Conservation (phyloP, 2,329 filamentous ascomycete genomes). For the Aspergillus uvarum region DNA sequence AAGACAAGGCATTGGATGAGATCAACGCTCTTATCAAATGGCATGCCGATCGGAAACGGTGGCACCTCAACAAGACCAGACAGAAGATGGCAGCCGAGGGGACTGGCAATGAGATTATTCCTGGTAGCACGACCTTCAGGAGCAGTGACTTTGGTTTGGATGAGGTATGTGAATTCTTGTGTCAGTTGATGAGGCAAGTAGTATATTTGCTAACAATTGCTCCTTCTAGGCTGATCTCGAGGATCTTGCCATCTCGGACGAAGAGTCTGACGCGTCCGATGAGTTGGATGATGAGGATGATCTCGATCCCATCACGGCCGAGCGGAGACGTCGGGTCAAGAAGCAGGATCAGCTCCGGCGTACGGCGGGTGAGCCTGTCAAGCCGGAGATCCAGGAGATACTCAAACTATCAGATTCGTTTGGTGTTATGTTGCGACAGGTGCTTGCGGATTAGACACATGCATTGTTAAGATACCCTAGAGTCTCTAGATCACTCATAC, state of each 20-base stretch:
- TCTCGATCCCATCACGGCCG: constrained; percentile 81
- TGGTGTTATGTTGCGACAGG: constrained; percentile 74
- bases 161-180: constrained; percentile 52
- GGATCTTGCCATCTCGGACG: constrained; percentile 79
- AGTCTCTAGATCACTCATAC: constrained; percentile 9
- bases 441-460: constrained; percentile 66
- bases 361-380: constrained; percentile 78
- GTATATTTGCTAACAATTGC: neutral
- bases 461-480: constrained; percentile 19
- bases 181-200: neutral
- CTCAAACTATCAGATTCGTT: constrained; percentile 79
- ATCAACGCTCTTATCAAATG: constrained; percentile 85
- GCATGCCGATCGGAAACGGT: constrained; percentile 95
- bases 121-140: constrained; percentile 62
- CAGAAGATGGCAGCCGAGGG: constrained; percentile 97
- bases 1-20: constrained; percentile 70
- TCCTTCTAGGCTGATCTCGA: constrained; percentile 65
- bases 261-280: constrained; percentile 62
- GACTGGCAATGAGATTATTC: constrained; percentile 50
- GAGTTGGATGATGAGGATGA: constrained; percentile 75
- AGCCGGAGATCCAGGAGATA: constrained; percentile 76
- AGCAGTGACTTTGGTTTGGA: constrained; percentile 88
- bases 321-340: constrained; percentile 73
- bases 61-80: constrained; percentile 95
- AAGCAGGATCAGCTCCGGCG: constrained; percentile 77